These are phyloP conservation scores for Alternaria consortialis DNA, from an alignment of 2,329 filamentous ascomycete species.

Conservation along the genomic window DNA sequence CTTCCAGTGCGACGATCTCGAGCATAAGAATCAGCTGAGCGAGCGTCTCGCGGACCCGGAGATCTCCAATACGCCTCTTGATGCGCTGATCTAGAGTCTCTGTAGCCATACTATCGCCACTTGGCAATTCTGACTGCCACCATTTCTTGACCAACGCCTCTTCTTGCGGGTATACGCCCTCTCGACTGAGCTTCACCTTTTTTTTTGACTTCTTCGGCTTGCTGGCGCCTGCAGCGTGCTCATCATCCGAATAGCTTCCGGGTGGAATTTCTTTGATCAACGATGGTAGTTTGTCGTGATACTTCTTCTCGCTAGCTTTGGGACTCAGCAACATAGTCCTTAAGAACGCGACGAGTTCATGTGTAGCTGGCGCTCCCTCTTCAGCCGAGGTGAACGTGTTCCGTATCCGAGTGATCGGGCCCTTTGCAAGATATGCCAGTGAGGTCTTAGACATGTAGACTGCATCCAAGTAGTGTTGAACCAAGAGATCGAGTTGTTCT, in stretches of 20 bases:
- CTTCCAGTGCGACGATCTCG: conserved; percentile 77
- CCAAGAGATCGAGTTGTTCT: conserved; percentile 62
- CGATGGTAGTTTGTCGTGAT: conserved; percentile 72
- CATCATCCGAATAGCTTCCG: conserved; percentile 54
- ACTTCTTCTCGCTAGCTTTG: conserved; percentile 79
- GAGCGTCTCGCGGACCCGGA: conserved; percentile 80
- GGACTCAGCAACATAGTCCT: conserved; percentile 72
- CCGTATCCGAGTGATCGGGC: conserved; percentile 77
- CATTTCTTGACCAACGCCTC: conserved; percentile 71
- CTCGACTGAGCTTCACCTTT: conserved; percentile 68
- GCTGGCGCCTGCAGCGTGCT: conserved; percentile 38
- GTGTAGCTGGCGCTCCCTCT: conserved; percentile 67
- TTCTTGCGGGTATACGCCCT: conserved; percentile 74
- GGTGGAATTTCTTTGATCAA: conserved; percentile 68
- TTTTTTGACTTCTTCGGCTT: conserved; percentile 53
- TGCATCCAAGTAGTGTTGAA: conserved; percentile 54
- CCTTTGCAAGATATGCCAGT: conserved; percentile 84
- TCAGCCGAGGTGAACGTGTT: conserved; percentile 73
- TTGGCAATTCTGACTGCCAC: conserved; percentile 67
- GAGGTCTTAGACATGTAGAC: conserved; percentile 69
- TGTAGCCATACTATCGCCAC: conserved; percentile 37
- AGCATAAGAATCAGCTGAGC: conserved; percentile 82
- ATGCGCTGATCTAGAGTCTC: conserved; percentile 60
- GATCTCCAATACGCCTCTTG: conserved; percentile 69
- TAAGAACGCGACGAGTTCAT: conserved; percentile 73